Conservation (phyloP, 1,139 yeast species). For the Pichia sp. region DNA sequence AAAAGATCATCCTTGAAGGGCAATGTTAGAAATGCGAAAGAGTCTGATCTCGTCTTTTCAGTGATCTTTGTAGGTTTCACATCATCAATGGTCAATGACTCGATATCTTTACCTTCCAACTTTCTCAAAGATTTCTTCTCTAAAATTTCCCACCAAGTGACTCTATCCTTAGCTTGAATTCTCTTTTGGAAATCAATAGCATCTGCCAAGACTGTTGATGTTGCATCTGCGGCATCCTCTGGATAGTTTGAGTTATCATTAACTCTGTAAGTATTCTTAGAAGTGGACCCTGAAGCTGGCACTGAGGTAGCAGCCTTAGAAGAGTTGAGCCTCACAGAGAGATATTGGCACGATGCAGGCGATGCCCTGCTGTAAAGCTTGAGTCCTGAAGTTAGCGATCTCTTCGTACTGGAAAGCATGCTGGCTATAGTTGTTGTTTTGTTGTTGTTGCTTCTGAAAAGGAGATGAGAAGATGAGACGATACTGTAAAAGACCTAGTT, state of each 20-base stretch:
- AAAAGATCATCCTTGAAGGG: constrained; percentile 83
- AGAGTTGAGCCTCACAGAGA: constrained; percentile 5
- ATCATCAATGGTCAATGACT: constrained; percentile 62
- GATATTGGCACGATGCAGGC: background rate
- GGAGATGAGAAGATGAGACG: no score
- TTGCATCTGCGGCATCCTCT: constrained; percentile 61
- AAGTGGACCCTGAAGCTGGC: background rate
- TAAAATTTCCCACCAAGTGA: constrained; percentile 81
- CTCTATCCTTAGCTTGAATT: constrained; percentile 37
- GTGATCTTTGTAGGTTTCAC: constrained; percentile 65
- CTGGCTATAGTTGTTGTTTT: no score
- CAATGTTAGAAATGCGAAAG: constrained; percentile 63
- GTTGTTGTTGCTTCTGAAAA: no score
- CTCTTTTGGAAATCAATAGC: constrained; percentile 32
- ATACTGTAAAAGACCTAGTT: no score
- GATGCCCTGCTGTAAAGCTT: no score
- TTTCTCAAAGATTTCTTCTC: constrained; percentile 65
- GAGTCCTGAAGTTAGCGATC: no score
- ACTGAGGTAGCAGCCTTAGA: background rate
- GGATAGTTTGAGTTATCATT: constrained; percentile 27
- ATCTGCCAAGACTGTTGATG: constrained; percentile 57
- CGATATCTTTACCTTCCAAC: constrained; percentile 63
- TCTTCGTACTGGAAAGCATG: no score
- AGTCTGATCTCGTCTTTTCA: constrained; percentile 70
- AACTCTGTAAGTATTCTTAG: constrained; percentile 18